Evolutionary conservation across 2,329 filamentous ascomycete genomes (phyloP).

Genomic region (Drechmeria coniospora): DNA sequence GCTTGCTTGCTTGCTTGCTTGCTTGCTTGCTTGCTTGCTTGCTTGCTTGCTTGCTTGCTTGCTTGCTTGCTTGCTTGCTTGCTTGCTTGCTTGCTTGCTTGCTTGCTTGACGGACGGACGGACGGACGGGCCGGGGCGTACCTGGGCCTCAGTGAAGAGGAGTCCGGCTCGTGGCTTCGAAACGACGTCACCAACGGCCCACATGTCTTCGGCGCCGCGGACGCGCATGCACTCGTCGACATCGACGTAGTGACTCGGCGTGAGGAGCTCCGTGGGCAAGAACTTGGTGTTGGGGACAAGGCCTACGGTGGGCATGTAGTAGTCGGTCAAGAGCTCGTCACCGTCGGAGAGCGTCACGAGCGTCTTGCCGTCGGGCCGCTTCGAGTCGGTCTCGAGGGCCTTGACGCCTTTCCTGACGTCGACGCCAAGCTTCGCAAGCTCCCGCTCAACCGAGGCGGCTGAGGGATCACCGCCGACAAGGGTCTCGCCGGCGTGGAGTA

Average conservation of each 20-base stretch:
- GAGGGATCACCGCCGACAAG: conserved; percentile 29
- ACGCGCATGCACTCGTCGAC: conserved; percentile 37
- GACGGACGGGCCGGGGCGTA: conserved; percentile 8
- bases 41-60: too few relatives aligned
- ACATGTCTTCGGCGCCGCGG: conserved; percentile 26
- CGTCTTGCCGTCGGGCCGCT: conserved; percentile 26
- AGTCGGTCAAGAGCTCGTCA: conserved; percentile 32
- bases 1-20: too few relatives aligned
- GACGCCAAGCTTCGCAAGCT: conserved; percentile 39
- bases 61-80: too few relatives aligned
- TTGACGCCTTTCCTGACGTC: conserved; percentile 26
- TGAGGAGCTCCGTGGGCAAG: conserved; percentile 28
- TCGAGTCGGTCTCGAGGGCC: conserved; percentile 18
- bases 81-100: not conserved
- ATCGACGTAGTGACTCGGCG: conserved; percentile 26
- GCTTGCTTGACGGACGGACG: not conserved
- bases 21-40: too few relatives aligned
- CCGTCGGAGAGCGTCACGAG: conserved; percentile 31
- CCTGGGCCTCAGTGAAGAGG: conserved; percentile 43
- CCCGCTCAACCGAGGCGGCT: conserved; percentile 24
- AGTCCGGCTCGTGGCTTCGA: conserved; percentile 38
- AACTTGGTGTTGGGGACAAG: conserved; percentile 39
- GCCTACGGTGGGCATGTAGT: conserved; percentile 42
- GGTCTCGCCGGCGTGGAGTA: conserved; percentile 25
- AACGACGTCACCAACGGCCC: conserved; percentile 39